Evolutionary conservation across 495 filamentous ascomycete species (phyloP), one percentile per base, ranked within the genome.

Genomic region (Podospora pseudocomata): DNA sequence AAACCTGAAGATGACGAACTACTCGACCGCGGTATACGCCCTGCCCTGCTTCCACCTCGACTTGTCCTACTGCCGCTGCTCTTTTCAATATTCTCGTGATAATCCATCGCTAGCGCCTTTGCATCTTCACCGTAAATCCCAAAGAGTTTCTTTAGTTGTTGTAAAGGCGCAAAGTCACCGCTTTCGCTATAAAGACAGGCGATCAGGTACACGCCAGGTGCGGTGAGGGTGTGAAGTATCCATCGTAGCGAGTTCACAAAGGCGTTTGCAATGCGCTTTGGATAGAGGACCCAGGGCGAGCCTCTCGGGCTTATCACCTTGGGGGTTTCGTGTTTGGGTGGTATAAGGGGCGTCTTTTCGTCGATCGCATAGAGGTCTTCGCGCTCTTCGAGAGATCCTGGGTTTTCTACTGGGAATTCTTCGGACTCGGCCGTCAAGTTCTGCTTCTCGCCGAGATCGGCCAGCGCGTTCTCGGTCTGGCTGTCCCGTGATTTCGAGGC

Each of bases 161-260:
- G 76, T 62, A 91, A 74, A 18, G 89, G 86, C 62, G 93, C 92
- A 76, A 96, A 97, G 32, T 83, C 81, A 39, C 93, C 93, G 68
- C 89, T 78, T 32, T 93, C 89, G 72, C 96, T 88, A 77, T 90
- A 92, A 65, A 97, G 87, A 72, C 85, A 92, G 65, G 90, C 88
- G 62, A 92, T 87, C 18, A 95, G 78, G 80, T 94, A 97, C 53
- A 91, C 82, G 2, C 88, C 91, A 5, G 96, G 94, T 2, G 89
- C 86, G 26, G 89, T 84, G 44, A 98, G 77, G 5, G 92, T 90
- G 62, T 91, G 91, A 19, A 97, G 79, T 59, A 97, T 83, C 80
- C 88, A 91, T 63, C 87, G 85, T 70, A 95, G 82, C 13, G 88
- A 89, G 70, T 89, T 85, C 34, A 91, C 80, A 67, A 94, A 77